These are phyloP conservation scores for Aureobasidium musti DNA, from an alignment of 2,329 filamentous ascomycete species.

Conservation along the genomic window DNA sequence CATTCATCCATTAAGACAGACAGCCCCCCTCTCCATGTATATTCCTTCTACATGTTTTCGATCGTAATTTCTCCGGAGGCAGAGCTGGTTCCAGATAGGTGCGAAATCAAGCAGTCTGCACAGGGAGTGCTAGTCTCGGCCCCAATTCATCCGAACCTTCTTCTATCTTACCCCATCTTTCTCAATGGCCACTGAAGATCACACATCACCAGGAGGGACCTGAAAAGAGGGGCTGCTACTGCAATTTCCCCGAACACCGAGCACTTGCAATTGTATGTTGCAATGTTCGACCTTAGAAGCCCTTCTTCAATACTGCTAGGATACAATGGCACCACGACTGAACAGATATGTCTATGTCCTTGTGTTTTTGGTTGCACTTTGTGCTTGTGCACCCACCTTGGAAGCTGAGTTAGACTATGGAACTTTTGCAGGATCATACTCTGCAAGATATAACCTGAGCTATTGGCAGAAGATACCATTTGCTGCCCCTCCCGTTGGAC, in stretches of 20 bases:
- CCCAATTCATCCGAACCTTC: constrained; percentile 3
- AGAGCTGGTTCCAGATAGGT: no score
- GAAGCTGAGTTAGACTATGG: constrained; percentile 30
- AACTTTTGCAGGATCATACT: constrained; percentile 31
- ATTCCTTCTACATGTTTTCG: no score
- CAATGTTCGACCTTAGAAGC: not conserved
- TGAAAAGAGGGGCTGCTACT: constrained; percentile 1
- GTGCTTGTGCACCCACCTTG: constrained; percentile 1
- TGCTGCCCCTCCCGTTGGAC: constrained; percentile 58
- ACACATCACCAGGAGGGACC: not conserved
- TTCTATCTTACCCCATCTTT: not conserved
- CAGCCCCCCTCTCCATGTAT: no score
- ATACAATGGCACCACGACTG: not conserved
- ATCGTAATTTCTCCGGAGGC: no score
- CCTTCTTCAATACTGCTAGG: no score
- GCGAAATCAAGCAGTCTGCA: no score
- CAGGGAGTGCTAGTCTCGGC: not conserved
- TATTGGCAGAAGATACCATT: constrained; percentile 65
- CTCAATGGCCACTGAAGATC: not conserved
- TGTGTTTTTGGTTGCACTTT: not conserved
- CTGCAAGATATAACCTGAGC: constrained; percentile 30
- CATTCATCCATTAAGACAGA: no score
- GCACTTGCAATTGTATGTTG: not conserved
- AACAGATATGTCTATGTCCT: not conserved
- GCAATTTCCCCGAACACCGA: not conserved